Conservation (phyloP, 2,329 filamentous ascomycete genomes). For the Botrytis galanthina region DNA sequence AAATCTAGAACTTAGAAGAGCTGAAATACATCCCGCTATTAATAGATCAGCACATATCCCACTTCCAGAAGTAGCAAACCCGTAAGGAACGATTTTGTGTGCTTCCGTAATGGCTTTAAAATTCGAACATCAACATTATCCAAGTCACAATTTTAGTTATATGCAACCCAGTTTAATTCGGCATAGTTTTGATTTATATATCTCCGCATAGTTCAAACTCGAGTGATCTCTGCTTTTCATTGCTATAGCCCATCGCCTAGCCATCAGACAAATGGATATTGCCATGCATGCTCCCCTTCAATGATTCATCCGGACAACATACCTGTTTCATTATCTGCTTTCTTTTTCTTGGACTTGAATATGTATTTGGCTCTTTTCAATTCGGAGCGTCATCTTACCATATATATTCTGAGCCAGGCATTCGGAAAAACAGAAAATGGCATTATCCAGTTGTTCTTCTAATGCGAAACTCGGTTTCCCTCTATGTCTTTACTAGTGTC, state of each 20-base stretch:
- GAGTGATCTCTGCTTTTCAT: not conserved
- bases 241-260: not conserved
- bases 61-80: not conserved
- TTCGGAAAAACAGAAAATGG: not conserved
- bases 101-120: not conserved
- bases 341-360: not conserved
- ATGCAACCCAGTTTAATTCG: not conserved
- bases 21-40: not conserved
- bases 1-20: not conserved
- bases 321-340: not conserved
- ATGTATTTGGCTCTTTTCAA: not conserved
- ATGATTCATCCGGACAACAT: not conserved
- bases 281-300: not conserved
- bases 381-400: not conserved
- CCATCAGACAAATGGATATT: not conserved
- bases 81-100: not conserved
- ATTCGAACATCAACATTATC: not conserved
- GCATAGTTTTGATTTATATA: not conserved
- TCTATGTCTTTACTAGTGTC: not conserved
- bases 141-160: not conserved
- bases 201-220: rapidly evolving
- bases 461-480: not conserved
- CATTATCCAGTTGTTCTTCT: not conserved
- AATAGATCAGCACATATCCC: not conserved
- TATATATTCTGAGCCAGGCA: not conserved